These are phyloP conservation scores for Teunomyces pallodes DNA, from an alignment of 805 yeast genomes.

Conservation along the genomic window DNA sequence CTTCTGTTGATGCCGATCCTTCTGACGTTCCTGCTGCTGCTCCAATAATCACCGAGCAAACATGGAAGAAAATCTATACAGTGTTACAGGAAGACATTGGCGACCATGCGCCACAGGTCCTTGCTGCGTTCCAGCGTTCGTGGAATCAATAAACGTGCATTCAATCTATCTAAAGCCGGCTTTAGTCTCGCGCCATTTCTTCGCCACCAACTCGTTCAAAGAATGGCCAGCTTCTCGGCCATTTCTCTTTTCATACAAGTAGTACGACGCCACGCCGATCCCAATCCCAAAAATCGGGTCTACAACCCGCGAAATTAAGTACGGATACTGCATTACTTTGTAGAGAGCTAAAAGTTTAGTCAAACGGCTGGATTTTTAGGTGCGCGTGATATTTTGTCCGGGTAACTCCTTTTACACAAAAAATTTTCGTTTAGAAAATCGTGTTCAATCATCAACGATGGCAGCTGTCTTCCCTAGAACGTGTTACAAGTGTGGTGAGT, in stretches of 20 bases:
- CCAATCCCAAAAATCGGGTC: constrained; percentile 67
- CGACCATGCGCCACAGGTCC: constrained; percentile 12
- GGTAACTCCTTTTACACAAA: not conserved
- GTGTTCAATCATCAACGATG: constrained; percentile 17
- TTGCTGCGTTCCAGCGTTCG: constrained; percentile 11
- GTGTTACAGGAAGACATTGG: constrained; percentile 20
- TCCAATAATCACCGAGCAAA: constrained; percentile 9
- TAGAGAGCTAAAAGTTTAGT: not conserved
- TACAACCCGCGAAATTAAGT: constrained; percentile 48
- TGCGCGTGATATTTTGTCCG: not conserved
- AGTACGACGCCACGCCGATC: constrained; percentile 64
- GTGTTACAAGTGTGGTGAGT: constrained; percentile 89
- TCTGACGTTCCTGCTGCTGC: constrained; percentile 4
- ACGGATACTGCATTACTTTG: constrained; percentile 38
- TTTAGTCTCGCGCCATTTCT: constrained; percentile 14
- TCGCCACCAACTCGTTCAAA: constrained; percentile 49
- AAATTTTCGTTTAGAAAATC: not conserved
- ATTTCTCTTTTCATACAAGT: constrained; percentile 57
- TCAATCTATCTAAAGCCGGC: constrained; percentile 1
- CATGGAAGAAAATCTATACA: constrained; percentile 20
- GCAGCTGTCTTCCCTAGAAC: constrained; percentile 62
- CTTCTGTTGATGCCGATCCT: constrained; percentile 1
- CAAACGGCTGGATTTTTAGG: too few relatives aligned
- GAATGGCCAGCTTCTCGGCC: constrained; percentile 60
- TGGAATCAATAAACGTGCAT: constrained; percentile 4